phyloP scores from a whole-genome alignment of 2,329 filamentous ascomycete genomes.

The Mollisia scopiformis region DNA sequence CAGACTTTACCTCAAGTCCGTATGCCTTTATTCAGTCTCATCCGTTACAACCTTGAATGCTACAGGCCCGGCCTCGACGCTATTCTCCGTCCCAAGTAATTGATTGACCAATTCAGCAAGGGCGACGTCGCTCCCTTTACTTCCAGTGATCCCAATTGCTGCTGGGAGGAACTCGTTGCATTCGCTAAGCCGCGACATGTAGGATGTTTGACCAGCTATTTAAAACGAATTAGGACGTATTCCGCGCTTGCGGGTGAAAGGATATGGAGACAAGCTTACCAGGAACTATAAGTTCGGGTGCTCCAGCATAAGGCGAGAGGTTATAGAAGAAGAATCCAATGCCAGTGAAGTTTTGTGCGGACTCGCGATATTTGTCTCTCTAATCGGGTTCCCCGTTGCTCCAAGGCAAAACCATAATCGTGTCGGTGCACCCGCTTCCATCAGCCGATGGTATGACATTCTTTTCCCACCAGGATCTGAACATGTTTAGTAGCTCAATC shows the following conservation, averaged over 20 bases:
- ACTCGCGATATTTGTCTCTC: constrained; percentile 1
- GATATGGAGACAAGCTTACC: constrained; percentile 6
- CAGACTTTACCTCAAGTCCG: constrained; percentile 1
- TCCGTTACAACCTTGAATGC: constrained; percentile 9
- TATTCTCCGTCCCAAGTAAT: constrained; percentile 4
- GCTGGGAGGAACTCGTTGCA: constrained; percentile 2
- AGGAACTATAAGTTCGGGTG: constrained; percentile 8
- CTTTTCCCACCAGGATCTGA: constrained; percentile 2
- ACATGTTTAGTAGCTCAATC: neutral
- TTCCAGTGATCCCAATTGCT: constrained; percentile 5
- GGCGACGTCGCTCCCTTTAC: constrained; percentile 4
- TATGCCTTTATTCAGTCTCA: constrained; percentile 5
- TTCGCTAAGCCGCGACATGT: constrained; percentile 3
- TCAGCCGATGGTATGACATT: neutral
- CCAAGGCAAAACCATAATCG: constrained; percentile 2
- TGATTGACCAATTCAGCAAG: constrained; percentile 7
- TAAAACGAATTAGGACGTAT: constrained; percentile 5
- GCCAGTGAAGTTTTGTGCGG: constrained; percentile 1
- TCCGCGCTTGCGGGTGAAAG: neutral
- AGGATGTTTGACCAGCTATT: constrained; percentile 7
- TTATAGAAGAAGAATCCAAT: constrained; percentile 6
- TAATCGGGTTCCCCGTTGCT: neutral
- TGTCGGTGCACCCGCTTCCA: neutral
- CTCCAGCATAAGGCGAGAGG: constrained; percentile 8
- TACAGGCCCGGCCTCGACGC: constrained; percentile 5